Percentiles rank a stretch among this genome's conserved stretches.
phyloP scores from a whole-genome alignment of 768 basidiomycete genomes.

The Phylloporus sp. region DNA sequence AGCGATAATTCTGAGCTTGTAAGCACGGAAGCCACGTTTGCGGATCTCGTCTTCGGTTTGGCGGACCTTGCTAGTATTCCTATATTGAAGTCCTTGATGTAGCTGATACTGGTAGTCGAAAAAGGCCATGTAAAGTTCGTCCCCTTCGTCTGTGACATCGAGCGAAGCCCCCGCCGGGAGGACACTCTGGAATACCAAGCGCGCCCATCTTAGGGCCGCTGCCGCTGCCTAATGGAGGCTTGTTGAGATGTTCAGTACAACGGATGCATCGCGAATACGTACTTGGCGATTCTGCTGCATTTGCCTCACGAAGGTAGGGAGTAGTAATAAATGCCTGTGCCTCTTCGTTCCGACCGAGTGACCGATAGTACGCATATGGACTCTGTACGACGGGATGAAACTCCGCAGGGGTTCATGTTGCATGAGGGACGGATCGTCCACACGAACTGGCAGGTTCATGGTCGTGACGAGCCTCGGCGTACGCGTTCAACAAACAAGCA shows the following conservation, averaged over 20 bases:
- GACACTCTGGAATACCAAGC: conserved; percentile 2
- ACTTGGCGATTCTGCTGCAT: conserved; percentile 13
- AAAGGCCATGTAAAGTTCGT: conserved; percentile 18
- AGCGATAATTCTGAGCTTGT: conserved; percentile 1
- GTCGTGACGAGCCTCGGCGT: neutral
- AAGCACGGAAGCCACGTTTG: conserved; percentile 4
- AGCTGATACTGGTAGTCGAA: conserved; percentile 17
- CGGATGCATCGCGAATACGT: conserved; percentile 3
- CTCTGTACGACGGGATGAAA: neutral
- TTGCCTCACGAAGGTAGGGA: conserved; percentile 7
- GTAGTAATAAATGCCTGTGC: too few species aligned
- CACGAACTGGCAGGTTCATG: conserved; percentile 17
- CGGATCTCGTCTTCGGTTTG: neutral
- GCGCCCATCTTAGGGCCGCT: conserved; percentile 13
- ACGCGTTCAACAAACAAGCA: neutral
- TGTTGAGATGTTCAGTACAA: neutral
- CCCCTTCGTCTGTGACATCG: conserved; percentile 4
- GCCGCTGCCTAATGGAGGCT: conserved; percentile 8
- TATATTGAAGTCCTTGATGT: neutral
- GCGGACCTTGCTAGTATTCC: neutral
- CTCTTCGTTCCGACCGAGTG: too few species aligned
- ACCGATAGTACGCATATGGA: too few species aligned
- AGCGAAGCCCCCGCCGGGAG: neutral
- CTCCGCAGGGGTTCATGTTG: conserved; percentile 18
- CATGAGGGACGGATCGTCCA: conserved; percentile 21